Evolutionary conservation across 768 basidiomycete genomes (phyloP), one percentile per base, ranked within the genome.

Genomic region (Calvatia gigantea): DNA sequence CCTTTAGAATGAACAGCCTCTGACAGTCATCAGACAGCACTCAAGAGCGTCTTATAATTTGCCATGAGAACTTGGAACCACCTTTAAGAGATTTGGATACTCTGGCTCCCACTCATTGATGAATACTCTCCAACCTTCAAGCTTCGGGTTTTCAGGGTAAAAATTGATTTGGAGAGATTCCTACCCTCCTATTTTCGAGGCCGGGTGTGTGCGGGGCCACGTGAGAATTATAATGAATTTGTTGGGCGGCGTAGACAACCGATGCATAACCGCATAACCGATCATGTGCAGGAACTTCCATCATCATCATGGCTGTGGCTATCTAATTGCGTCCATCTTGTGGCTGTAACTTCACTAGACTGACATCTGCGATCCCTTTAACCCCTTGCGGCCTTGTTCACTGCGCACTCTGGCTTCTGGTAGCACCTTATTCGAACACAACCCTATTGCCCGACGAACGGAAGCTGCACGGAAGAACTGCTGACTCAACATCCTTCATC

Each of bases 401-500:
- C 25, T 54, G 41, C 52, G 27, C 19, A 21, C 35, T 56, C 43
- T 38, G 21, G 38, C 54, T 56, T 56, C 54, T 56, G 23, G 54
- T 39, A 31, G 32, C 41, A 54, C 46, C 38, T 56, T 42, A 33
- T 43, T 19, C 47, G 39, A 33, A 49, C 53, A 48, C 42, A 42
- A 31, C 54, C 46, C 48, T 42, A 47, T 32, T 46, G 14, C 11
- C 43, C 21, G 25, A 45, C 46, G 19, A 33, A 33, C 54, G 41
- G 42, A 27, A 28, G 27, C 17, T 17, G 19, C 4, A 60, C 44
- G 43, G 51, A 45, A 57, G 58, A 60, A 53, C 41, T 65, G 61
- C 62, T 68, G 67, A 69, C 64, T 70, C 69, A 66, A 59, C 54
- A 57, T 57, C 61, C 61, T 56, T 58, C 58, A 51, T 56, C 59